Evolutionary conservation across 176 grass and related monocot genomes (phyloP), one percentile per base, ranked within the genome.

Genomic region (Bolboschoenus planiculmis): DNA sequence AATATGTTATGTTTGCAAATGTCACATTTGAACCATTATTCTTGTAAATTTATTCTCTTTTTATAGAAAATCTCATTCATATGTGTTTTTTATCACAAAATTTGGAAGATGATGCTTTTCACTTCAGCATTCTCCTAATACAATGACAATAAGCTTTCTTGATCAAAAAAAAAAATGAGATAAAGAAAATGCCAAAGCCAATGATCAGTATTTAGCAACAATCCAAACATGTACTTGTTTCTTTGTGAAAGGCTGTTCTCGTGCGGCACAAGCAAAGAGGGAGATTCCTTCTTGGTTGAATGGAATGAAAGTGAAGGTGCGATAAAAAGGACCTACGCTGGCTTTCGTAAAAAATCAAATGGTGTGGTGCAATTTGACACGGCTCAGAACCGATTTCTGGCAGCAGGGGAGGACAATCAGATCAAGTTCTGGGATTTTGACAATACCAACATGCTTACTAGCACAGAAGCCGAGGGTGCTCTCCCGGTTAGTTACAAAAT

Each of bases 291-390:
- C 87, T 93, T 99, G 83, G 97, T 99, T 70, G 93, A 99, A 81
- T 99, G 96, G 97, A 99, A 95, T 64, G 97, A 99, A 93, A 99
- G 93, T 90, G 97, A 99, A 90, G 97, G 93, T 87, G 90, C 97
- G 15, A 94, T 99, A 80, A 99, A 92, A 88, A 91, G 89, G 80
- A 87, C 82, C 62, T 99, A 99, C 87, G 59, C 74, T 75, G 97
- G 97, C 40, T 99, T 99, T 48, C 86, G 91, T 29, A 99, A 95
- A 85, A 93, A 84, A 75, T 91, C 91, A 16, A 40, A 79, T 62
- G 89, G 86, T 56, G 93, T 89, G 60, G 89, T 99, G 58, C 97
- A 99, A 74, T 99, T 99, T 87, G 97, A 99, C 75, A 95, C 93
- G 50, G 89, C 92, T 84, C 91, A 94, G 86, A 95, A 99, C 91